These are phyloP conservation scores for Neurospora sp. DNA, from an alignment of 2,329 filamentous ascomycete genomes.

Conservation along the genomic window DNA sequence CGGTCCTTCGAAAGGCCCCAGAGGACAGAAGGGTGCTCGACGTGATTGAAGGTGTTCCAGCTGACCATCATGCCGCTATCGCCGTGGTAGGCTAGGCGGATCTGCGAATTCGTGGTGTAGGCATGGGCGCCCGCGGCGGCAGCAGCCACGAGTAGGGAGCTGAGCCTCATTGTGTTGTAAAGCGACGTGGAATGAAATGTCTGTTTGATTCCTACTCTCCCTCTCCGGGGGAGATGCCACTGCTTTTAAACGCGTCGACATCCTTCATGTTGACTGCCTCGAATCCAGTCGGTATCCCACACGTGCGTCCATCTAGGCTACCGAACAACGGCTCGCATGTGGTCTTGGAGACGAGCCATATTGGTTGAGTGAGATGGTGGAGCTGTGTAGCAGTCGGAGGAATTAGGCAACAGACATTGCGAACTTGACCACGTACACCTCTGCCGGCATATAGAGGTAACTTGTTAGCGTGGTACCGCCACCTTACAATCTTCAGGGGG, in stretches of 20 bases:
- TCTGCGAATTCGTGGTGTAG: background rate
- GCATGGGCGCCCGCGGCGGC: background rate
- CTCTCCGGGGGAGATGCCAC: background rate
- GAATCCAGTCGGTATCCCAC: background rate
- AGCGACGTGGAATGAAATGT: background rate
- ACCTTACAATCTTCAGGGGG: no score
- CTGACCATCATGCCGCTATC: conserved; percentile 18
- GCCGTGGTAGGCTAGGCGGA: conserved; percentile 2
- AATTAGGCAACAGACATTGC: background rate
- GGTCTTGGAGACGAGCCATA: background rate
- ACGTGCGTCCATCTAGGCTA: background rate
- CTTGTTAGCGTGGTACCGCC: no score
- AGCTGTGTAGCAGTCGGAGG: background rate
- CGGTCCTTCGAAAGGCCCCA: conserved; percentile 1
- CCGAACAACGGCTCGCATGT: background rate
- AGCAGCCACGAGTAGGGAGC: background rate
- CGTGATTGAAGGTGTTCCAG: conserved; percentile 26
- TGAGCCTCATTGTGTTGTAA: background rate
- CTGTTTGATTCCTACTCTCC: background rate
- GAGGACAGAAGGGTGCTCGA: conserved; percentile 20
- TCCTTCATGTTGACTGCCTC: background rate
- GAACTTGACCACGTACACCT: background rate
- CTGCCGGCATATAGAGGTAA: no score
- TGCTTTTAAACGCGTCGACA: background rate
- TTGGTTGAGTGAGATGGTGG: background rate